Base-by-base conservation (phyloP, 1,139 yeast genomes). In the Yamadazyma blattariae region DNA sequence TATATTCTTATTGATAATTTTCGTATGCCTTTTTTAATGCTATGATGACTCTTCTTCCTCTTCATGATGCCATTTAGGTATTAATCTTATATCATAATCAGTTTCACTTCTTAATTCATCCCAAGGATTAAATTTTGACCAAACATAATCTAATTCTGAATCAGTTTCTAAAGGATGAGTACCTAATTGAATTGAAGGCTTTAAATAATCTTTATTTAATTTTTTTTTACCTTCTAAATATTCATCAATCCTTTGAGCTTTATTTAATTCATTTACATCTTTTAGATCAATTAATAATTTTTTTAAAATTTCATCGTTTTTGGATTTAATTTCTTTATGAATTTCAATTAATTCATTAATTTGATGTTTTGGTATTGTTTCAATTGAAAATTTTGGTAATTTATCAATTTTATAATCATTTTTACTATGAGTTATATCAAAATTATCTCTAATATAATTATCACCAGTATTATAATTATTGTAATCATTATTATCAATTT, bases 101-200 rank as follows among this genome's bases (percentile, higher is more conserved):
- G 75, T 69, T 34, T 74, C 79, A 20, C 57, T 42, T 37, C 63
- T 67, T 39, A 75, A 54, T 39, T 68, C 73, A 14, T 61, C 69
- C 81, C 81, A 75, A 0, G 81, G 81, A 38, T 74, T 76, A 40
- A 70, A 68, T 39, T 62, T 65, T 24, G 57, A 46, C 76, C 76
- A 70, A n/a, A 64, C 70, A 54, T 56, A 51, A 21, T 70, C 72
- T 34, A 70, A 65, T 13, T 68, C 72, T 17, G 64, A 71, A 35
- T 68, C 74, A 10, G 61, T 44, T 5, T 64, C 67, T 34, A 70
- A 47, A 16, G 46, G 41, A 42, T 66, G 64, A 35, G 53, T 57
- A 7, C 74, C 74, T 31, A 70, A 48, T 32, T 57, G 63, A 32
- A 70, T 62, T 29, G 56, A 61, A 3, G 73, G 69, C 42, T 69